A percentile compares a stretch with the other conserved stretches of the same genome.
These are phyloP conservation scores for Xerocomellus amylosporus DNA, from an alignment of 768 basidiomycete genomes.

Conservation along the genomic window DNA sequence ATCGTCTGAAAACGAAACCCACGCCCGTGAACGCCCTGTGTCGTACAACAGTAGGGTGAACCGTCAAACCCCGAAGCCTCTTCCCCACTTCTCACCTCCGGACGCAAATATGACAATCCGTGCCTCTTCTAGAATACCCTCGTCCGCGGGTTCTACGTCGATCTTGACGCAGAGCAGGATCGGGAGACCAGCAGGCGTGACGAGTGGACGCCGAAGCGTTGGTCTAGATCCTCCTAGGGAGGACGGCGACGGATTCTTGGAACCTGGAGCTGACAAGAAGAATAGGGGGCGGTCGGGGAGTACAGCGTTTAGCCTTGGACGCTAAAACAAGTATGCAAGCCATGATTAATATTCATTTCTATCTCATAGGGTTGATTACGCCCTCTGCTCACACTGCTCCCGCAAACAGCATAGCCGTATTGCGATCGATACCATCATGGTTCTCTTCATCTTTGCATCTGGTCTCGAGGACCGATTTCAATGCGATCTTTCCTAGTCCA, in stretches of 20 bases:
- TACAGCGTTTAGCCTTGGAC: constrained; percentile 19
- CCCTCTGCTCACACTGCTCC: constrained; percentile 11
- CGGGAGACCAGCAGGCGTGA: constrained; percentile 40
- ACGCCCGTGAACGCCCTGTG: constrained; percentile 26
- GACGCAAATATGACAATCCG: constrained; percentile 50
- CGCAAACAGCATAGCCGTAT: constrained; percentile 11
- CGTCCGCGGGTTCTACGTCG: constrained; percentile 34
- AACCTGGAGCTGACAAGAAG: constrained; percentile 17
- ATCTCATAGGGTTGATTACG: constrained; percentile 5
- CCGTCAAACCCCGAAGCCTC: constrained; percentile 30
- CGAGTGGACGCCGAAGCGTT: constrained; percentile 44
- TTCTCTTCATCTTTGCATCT: constrained; percentile 7
- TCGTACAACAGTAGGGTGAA: constrained; percentile 27
- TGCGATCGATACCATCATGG: constrained; percentile 11
- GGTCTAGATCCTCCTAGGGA: constrained; percentile 30
- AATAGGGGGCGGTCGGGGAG: constrained; percentile 31
- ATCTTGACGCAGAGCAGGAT: constrained; percentile 43
- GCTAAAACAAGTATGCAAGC: constrained; percentile 19
- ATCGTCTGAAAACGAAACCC: constrained; percentile 28
- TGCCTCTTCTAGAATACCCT: constrained; percentile 39
- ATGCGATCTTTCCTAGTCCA: constrained; percentile 10
- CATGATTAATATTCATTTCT: constrained; percentile 10
- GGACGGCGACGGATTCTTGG: constrained; percentile 15
- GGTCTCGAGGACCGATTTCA: constrained; percentile 26
- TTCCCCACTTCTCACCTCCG: constrained; percentile 42